Percentiles rank a stretch among this genome's conserved stretches.
These are phyloP conservation scores for Lachnellula occidentalis DNA, from an alignment of 2,329 filamentous ascomycete species.

Conservation along the genomic window DNA sequence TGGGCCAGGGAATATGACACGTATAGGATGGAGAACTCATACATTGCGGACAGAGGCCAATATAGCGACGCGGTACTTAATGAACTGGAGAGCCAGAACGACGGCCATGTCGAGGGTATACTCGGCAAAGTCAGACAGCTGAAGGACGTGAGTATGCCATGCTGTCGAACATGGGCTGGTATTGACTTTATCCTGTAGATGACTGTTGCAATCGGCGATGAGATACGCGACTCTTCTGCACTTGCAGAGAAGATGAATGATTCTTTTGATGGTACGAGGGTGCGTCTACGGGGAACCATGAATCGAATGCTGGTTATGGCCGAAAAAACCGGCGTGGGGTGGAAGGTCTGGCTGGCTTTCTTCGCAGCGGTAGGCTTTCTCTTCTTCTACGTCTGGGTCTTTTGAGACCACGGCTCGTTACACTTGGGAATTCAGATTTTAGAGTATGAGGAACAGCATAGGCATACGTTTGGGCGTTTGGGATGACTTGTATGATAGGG, in stretches of 20 bases:
- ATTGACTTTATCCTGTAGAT: slow-evolving; percentile 49
- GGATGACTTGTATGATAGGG: slow-evolving; percentile 7
- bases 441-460: background rate
- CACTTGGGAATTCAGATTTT: background rate
- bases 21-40: slow-evolving; percentile 2
- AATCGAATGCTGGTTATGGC: slow-evolving; percentile 96
- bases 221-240: slow-evolving; percentile 84
- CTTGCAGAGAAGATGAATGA: slow-evolving; percentile 96
- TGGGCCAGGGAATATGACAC: background rate
- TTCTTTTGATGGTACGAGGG: slow-evolving; percentile 77
- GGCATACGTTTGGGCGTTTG: slow-evolving; percentile 6
- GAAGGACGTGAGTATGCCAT: slow-evolving; percentile 65
- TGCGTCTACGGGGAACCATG: slow-evolving; percentile 86
- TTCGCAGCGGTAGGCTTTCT: slow-evolving; percentile 76
- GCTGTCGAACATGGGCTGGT: background rate
- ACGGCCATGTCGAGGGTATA: slow-evolving; percentile 83
- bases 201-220: slow-evolving; percentile 87
- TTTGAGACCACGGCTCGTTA: slow-evolving; percentile 40
- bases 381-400: slow-evolving; percentile 92
- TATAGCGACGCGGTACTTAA: slow-evolving; percentile 89
- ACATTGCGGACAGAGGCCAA: slow-evolving; percentile 57
- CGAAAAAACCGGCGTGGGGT: slow-evolving; percentile 86
- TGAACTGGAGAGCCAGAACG: slow-evolving; percentile 94
- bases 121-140: slow-evolving; percentile 82
- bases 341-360: slow-evolving; percentile 90